These are phyloP conservation scores for Eucalyptus sp. DNA, from an alignment of 345 rosid species.

Conservation along the genomic window DNA sequence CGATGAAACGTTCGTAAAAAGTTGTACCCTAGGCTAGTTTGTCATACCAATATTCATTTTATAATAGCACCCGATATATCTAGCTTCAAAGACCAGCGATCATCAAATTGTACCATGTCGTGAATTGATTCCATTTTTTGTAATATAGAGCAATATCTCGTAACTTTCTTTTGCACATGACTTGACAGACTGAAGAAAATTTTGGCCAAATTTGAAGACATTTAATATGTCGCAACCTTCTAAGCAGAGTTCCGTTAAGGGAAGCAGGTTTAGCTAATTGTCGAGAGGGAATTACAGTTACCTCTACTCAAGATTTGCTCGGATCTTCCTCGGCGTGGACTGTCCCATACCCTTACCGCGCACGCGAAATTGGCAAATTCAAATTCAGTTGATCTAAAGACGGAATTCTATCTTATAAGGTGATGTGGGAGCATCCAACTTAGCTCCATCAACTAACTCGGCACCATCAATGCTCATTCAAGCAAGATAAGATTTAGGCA, in stretches of 20 bases:
- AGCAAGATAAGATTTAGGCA: no score
- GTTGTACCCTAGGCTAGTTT: neutral
- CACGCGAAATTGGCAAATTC: neutral
- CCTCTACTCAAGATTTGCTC: neutral
- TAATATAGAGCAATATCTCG: neutral
- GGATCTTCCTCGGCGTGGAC: neutral
- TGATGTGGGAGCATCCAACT: no score
- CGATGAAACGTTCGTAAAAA: neutral
- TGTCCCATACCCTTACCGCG: neutral
- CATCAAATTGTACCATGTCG: neutral
- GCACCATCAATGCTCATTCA: no score
- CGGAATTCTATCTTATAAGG: neutral
- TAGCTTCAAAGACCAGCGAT: no score
- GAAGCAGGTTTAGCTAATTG: neutral
- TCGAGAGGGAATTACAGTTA: neutral
- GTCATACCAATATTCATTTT: neutral
- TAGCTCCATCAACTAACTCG: no score
- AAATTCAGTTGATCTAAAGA: neutral
- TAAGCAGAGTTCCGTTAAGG: no score
- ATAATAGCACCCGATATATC: neutral
- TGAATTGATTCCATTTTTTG: neutral
- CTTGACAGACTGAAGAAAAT: neutral
- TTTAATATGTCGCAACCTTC: neutral
- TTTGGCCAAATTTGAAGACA: neutral
- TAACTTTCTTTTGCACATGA: neutral